Evolutionary conservation across 305 asterid genomes (phyloP).

Genomic region (Striga hermonthica): DNA sequence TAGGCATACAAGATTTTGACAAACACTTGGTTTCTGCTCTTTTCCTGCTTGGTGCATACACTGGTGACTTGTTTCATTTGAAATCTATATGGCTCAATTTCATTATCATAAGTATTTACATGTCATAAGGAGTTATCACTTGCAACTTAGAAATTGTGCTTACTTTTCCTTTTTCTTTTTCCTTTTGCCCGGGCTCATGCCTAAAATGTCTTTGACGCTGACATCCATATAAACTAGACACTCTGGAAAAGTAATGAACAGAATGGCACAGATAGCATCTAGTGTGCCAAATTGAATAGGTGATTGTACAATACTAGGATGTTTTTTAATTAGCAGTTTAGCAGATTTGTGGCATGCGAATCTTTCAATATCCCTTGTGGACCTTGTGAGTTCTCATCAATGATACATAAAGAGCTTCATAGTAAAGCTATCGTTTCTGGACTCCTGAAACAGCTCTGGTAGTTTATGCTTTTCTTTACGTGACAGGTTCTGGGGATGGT

Average conservation of each 20-base stretch:
- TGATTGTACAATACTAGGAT: background rate
- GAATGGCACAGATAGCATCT: constrained; percentile 4
- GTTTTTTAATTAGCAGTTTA: constrained; percentile 18
- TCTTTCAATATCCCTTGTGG: constrained; percentile 7
- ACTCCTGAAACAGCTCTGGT: constrained; percentile 29
- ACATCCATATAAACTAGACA: constrained; percentile 20
- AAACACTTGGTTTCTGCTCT: background rate
- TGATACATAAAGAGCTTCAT: constrained; percentile 8
- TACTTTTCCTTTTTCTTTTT: no score
- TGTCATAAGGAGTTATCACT: no score
- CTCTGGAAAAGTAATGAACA: constrained; percentile 19
- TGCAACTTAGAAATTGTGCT: no score
- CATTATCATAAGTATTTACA: no score
- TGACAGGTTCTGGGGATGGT: constrained; percentile 96
- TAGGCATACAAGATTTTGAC: constrained; percentile 1
- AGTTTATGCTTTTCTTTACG: constrained; percentile 29
- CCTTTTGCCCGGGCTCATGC: no score
- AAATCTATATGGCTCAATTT: background rate
- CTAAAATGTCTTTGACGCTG: background rate
- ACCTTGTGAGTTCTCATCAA: constrained; percentile 14
- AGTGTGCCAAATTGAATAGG: constrained; percentile 1
- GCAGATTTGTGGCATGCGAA: constrained; percentile 11
- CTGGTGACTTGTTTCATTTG: background rate
- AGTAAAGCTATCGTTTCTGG: constrained; percentile 16
- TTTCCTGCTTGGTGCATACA: background rate